A percentile compares a stretch with the other conserved stretches of the same genome.
phyloP scores from a whole-genome alignment of 2,329 filamentous ascomycete species.

The Dothistroma pini region DNA sequence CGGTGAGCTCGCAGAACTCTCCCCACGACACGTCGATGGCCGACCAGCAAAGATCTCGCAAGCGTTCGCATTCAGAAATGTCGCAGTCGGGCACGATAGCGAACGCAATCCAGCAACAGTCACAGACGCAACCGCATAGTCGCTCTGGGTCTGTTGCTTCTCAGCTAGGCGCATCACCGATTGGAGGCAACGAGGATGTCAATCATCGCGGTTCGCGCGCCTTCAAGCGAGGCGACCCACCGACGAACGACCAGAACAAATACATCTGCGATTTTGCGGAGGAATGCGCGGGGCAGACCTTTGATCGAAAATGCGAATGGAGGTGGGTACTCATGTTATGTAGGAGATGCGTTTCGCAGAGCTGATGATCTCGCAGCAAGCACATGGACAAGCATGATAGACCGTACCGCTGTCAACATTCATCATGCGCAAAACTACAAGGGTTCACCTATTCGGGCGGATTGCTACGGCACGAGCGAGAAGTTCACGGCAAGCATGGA shows the following conservation, averaged over 20 bases:
- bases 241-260: conserved; percentile 66
- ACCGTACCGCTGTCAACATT: conserved; percentile 78
- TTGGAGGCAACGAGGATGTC: conserved; percentile 14
- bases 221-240: conserved; percentile 47
- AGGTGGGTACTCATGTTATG: conserved; percentile 61
- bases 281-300: conserved; percentile 67
- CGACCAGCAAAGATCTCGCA: conserved; percentile 23
- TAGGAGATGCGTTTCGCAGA: neutral
- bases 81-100: conserved; percentile 18
- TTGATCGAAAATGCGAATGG: conserved; percentile 87
- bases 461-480: conserved; percentile 81
- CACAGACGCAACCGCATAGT: conserved; percentile 4
- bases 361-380: conserved; percentile 58
- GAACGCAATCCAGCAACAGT: neutral
- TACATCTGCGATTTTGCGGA: conserved; percentile 66
- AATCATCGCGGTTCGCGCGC: conserved; percentile 25
- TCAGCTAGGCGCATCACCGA: conserved; percentile 10
- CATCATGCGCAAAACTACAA: conserved; percentile 84
- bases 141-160: conserved; percentile 15
- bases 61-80: conserved; percentile 33
- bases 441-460: conserved; percentile 96
- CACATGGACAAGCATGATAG: conserved; percentile 98
- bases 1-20: conserved; percentile 26
- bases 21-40: conserved; percentile 22
- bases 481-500: conserved; percentile 87